Evolutionary conservation across 768 basidiomycete species (phyloP), one percentile per base, ranked within the genome.

Genomic region (Rhodotorula diobovata): DNA sequence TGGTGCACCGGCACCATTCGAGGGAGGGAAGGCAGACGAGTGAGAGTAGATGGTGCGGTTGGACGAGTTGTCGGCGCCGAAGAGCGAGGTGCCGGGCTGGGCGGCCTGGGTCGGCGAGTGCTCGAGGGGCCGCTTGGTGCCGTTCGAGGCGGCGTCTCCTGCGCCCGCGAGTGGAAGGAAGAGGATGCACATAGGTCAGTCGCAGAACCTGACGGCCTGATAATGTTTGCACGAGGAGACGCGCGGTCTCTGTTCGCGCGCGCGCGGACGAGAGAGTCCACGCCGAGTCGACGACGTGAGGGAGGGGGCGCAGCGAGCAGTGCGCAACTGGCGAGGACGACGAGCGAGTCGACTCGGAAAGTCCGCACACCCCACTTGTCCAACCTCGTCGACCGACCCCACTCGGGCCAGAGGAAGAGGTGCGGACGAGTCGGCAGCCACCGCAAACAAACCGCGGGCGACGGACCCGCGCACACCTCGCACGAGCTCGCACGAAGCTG

Each of bases 41-140:
- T 32, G 30, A 3, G 59, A 61, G 59, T 70, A 65, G 63, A 70
- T 65, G 51, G 69, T 70, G 20, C 69, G 63, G 50, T 41, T 54
- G 32, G 66, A 34, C 30, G 35, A 37, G 21, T 46, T 45, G 45
- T 48, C 20, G 20, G 25, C 45, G 23, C 45, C 46, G 37, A 45
- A 61, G 37, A 35, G 37, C 37, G 62, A 51, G 67, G 50, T 59
- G 62, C 37, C 43, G 12, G 28, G 59, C 43, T 46, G 69, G 37
- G 34, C 53, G 41, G 43, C 45, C 37, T 66, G 64, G 1, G 70
- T 37, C 12, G 70, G 70, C 10, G 70, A 71, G 11, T 66, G 46
- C 25, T 61, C 64, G 64, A 71, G 61, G 12, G 70, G 54, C 3
- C 70, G 70, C 64, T 71, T 71, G 50, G 16, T 28, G 7, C 63